Evolutionary conservation across 139 green algal species (phyloP), one percentile per base, ranked within the genome.

Genomic region (Trebouxia sp.): DNA sequence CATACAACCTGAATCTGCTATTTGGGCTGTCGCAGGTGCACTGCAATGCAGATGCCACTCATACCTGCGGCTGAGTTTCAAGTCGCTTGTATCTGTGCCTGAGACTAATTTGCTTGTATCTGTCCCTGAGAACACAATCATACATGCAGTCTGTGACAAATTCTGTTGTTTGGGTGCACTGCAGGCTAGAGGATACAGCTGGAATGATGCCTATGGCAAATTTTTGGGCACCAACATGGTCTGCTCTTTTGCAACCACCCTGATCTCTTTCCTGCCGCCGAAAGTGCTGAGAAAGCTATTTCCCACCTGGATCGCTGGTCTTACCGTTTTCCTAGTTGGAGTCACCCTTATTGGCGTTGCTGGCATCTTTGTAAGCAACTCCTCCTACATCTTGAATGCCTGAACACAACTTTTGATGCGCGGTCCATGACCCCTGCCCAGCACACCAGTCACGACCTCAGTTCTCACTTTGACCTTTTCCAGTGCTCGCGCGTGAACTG

Each of bases 271-370:
- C 83, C 38, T 92, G 55, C 91, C 91, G 28, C 43, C 78, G 58
- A 87, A 78, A 9, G 38, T 79, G 12, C 76, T 93, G 17, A 82
- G 81, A 37, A 86, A 80, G 56, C 77, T 90, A 24, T 91, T 94
- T 69, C 85, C 89, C 11, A 83, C 85, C 56, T 85, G 92, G 30
- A 89, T 93, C 35, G 86, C 89, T 11, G 90, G 90, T 66, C 79
- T 86, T 10, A 85, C 85, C 9, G 88, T 94, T 42, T 88, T 93
- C 62, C 72, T 94, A 9, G 93, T 94, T 53, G 89, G 89, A 66
- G 80, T 83, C 3, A 67, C 81, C 48, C 83, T 93, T 5, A 83
- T 85, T 17, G 78, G 45, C 7, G 85, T 85, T 14, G 90, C 89
- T 4, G 47, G 47, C 20, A 53, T 53, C 47, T 10, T 17, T 14